Percentiles rank a stretch among this genome's conserved stretches.
phyloP scores from a whole-genome alignment of 2,329 filamentous ascomycete species.

The Monilinia laxa region DNA sequence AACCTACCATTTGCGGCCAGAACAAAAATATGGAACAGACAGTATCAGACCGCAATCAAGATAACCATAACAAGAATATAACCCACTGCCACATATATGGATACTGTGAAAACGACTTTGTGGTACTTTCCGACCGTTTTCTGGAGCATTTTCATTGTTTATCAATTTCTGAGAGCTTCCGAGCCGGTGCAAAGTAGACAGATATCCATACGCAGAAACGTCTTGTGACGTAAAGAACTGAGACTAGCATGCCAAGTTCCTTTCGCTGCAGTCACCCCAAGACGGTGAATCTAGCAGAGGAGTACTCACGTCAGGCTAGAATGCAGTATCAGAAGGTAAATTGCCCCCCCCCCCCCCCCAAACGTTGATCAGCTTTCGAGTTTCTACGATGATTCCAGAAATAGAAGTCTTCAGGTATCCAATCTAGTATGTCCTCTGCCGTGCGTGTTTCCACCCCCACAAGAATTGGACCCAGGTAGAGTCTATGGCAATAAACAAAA shows the following conservation, averaged over 20 bases:
- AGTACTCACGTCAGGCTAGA: not conserved
- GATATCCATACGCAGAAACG: not conserved
- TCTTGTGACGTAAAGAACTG: no score
- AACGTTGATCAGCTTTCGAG: not conserved
- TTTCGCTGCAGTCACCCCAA: not conserved
- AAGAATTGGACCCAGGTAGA: not conserved
- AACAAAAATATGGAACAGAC: not conserved
- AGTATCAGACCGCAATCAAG: not conserved
- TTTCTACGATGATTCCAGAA: not conserved
- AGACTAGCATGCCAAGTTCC: not conserved
- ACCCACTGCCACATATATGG: not conserved
- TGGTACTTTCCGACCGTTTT: not conserved
- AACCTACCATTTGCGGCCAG: no score
- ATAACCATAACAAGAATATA: not conserved
- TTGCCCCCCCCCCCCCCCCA: not conserved
- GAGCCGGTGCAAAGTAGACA: not conserved
- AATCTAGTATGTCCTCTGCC: not conserved
- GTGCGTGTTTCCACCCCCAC: not conserved
- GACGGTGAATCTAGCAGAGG: not conserved
- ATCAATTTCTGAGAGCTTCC: not conserved
- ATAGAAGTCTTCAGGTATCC: not conserved
- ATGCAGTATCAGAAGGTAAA: not conserved
- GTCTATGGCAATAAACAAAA: not conserved
- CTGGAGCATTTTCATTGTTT: not conserved
- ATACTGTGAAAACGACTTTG: not conserved